Evolutionary conservation across 2,329 filamentous ascomycete species (phyloP), one percentile per base, ranked within the genome.

Genomic region (Cladosporium phlei): DNA sequence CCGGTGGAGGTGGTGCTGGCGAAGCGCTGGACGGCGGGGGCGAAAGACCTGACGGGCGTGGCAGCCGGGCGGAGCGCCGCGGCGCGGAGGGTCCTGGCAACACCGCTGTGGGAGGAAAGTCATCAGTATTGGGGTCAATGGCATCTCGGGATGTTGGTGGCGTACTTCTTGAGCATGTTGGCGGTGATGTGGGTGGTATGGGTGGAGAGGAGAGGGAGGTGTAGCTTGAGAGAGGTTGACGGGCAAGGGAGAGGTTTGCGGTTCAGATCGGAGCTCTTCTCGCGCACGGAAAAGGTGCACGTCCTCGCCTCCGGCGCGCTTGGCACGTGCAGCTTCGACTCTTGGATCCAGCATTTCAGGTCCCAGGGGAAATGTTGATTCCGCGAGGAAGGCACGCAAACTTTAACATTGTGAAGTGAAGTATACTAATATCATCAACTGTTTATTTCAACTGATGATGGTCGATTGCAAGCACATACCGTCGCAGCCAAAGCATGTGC

Each of bases 141-240:
- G 44, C 51, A 47, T 53, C 39, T 47, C 28, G 10, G 25, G 3
- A 8, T 14, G 25, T 19, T 17, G 25, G 16, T 38, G 64, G 79
- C 82, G 73, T 73, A 88, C 84, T 83, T 86, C 83, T 86, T 86
- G 76, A 86, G 84, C 84, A 88, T 88, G 81, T 78, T 86, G 77
- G 71, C 72, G 76, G 80, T 82, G 80, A 73, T 73, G 48, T 44
- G 42, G 46, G 47, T 48, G 46, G 48, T 47, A 44, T 52, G 48
- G 52, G 50, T 46, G 56, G 37, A 34, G 37, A 34, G 45, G 14
- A 19, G 35, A 27, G 52, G 29, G 49, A 51, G 28, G 47, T 45
- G 42, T 50, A 46, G 42, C 42, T 51, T 46, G 51, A 49, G 40
- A 43, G 47, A 50, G 51, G 51, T 21, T 48, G 46, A 35, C 33